Evolutionary conservation across 1,139 yeast species (phyloP), one percentile per base, ranked within the genome.

Genomic region (Debaryomyces nepalensis): DNA sequence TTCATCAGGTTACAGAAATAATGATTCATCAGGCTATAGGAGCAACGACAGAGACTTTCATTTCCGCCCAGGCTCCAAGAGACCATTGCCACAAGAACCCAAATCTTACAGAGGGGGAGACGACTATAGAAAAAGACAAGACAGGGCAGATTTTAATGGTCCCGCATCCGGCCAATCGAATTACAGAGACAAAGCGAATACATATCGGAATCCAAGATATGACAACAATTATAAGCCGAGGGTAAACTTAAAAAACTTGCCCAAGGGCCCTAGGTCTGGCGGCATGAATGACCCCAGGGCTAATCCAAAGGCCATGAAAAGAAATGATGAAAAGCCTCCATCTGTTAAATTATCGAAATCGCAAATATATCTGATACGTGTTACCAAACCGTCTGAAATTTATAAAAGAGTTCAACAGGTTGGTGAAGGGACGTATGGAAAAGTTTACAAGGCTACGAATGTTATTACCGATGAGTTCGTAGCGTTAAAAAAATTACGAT

Each of bases 401-500:
- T 72, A 70, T 49, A 59, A 63, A 44, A 58, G 75, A 40, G 67
- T 71, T 2, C 75, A 68, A 43, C 79, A 73, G 46, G 78, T 73
- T 3, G 79, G 79, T 9, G 77, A 73, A 53, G 79, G 79, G n/a
- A 73, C 79, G 1, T 73, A 73, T 48, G 79, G 79, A 6, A 73
- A 71, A 47, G 78, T 66, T 4, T 73, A 72, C 51, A 74, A 74
- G 57, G 95, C 95, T 0, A 69, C 70, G 41, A 87, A 89, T 57
- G 65, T 67, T 11, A 70, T 79, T n/a, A 88, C 97, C 0, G 74
- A 77, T 4, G 82, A 79, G 46, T 68, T 75, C 53, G 95, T 90
- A 19, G 99, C 99, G 1, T 70, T 93, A 57, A 93, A 93, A 58
- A 78, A 84, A 53, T 71, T 93, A 37, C 68, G 98, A 46, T 73